Evolutionary conservation across 108 stramenopile genomes (phyloP), one percentile per base, ranked within the genome.

Genomic region (Tribonema minus): DNA sequence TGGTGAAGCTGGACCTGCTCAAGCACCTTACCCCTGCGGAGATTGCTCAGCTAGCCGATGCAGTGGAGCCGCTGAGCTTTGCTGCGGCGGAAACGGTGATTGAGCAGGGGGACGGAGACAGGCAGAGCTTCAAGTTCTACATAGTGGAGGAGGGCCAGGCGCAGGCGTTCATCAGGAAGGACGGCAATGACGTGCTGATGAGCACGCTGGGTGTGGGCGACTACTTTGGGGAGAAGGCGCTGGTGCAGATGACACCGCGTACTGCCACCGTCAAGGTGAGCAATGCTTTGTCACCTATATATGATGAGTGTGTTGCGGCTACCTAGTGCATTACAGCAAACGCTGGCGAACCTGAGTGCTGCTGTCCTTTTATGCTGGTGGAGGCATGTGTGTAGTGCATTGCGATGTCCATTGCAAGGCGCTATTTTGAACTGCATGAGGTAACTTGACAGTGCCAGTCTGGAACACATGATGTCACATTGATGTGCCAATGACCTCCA

Each of bases 151-250:
- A 65, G 54, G 74, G 74, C 15, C 37, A 75, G 74, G 74, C 39
- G 23, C 41, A 41, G 26, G 74, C 64, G 40, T 64, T 66, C 46
- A 64, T 75, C 35, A 4, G 34, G 25, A 32, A 66, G 64, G 64
- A 64, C 40, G 74, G 74, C 27, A 64, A 75, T 29, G 74, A 75
- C 0, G 62, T 75, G 34, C 74, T 75, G 25, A 75, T 75, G 74
- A 75, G 74, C 74, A 37, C 46, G 27, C 74, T 75, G 23, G 64
- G 37, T n/a, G n/a, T n/a, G n/a, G n/a, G n/a, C n/a, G n/a, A n/a
- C n/a, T 65, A 66, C 46, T 75, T 75, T 33, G 74, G 74, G 41
- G 74, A 75, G 54, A 75, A 75, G 32, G 74, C 74, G 6, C 33
- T 75, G 30, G 74, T 75, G 32, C 64, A 75, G 23, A 66, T 58